phyloP scores from a whole-genome alignment of 2,329 filamentous ascomycete genomes.

The Sporothrix schenckii region DNA sequence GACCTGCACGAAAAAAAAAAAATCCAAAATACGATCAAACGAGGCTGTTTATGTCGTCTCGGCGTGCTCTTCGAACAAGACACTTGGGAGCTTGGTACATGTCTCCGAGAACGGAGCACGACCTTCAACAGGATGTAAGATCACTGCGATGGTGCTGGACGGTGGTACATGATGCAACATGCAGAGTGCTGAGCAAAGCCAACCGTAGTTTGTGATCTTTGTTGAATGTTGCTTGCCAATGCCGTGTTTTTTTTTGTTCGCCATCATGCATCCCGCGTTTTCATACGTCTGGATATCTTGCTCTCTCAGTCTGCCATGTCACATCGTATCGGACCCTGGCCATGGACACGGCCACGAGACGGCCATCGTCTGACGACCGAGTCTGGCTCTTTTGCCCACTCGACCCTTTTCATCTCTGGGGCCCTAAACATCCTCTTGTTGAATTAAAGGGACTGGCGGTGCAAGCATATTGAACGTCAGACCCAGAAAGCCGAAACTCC shows the following conservation, averaged over 20 bases:
- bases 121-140: background rate
- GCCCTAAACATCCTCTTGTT: background rate
- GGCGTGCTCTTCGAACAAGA: background rate
- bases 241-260: background rate
- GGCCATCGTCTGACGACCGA: slow-evolving; percentile 10
- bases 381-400: background rate
- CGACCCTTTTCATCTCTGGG: background rate
- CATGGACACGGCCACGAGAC: slow-evolving; percentile 12
- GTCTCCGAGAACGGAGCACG: background rate
- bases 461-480: background rate
- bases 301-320: slow-evolving; percentile 12
- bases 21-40: slow-evolving; percentile 5
- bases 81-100: background rate
- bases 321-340: slow-evolving; percentile 4
- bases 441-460: slow-evolving; percentile 21
- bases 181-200: slow-evolving; percentile 2
- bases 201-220: background rate
- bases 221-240: slow-evolving; percentile 1
- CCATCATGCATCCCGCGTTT: background rate
- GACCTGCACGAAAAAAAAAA: background rate
- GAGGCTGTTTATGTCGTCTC: background rate
- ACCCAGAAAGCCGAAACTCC: slow-evolving; percentile 12
- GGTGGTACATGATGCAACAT: slow-evolving; percentile 2
- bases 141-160: background rate
- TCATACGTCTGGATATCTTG: background rate